Percentiles rank a stretch among this genome's conserved stretches.
phyloP scores from a whole-genome alignment of 495 filamentous ascomycete genomes.

The Hypoxylon lienhwacheense region DNA sequence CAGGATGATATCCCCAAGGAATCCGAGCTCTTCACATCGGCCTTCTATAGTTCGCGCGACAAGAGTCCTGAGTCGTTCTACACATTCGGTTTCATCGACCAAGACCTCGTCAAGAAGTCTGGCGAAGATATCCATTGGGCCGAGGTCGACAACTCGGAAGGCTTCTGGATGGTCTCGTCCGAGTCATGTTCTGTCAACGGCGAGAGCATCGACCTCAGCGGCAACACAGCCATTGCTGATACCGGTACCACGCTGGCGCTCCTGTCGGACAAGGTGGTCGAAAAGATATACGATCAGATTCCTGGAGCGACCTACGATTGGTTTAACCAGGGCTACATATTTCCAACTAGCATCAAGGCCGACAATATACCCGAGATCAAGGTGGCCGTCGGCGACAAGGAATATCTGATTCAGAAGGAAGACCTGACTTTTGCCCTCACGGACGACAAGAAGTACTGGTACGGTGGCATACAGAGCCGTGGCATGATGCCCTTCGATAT shows the following conservation, averaged over 20 bases:
- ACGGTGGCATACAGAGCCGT: slow-evolving; percentile 75
- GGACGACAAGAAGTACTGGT: slow-evolving; percentile 59
- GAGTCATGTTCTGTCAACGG: slow-evolving; percentile 63
- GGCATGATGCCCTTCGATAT: slow-evolving; percentile 71
- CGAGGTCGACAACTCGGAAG: slow-evolving; percentile 65
- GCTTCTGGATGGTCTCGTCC: slow-evolving; percentile 74
- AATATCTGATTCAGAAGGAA: slow-evolving; percentile 72
- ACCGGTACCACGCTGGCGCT: slow-evolving; percentile 77
- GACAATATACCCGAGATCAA: slow-evolving; percentile 66
- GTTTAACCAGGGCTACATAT: slow-evolving; percentile 67
- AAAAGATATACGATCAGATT: slow-evolving; percentile 71
- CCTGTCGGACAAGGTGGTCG: slow-evolving; percentile 64
- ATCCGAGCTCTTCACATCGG: slow-evolving; percentile 71
- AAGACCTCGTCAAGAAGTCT: slow-evolving; percentile 59
- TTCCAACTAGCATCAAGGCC: slow-evolving; percentile 58
- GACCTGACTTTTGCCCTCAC: slow-evolving; percentile 67
- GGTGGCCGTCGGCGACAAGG: slow-evolving; percentile 66
- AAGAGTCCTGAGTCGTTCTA: slow-evolving; percentile 66
- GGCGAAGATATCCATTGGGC: slow-evolving; percentile 64
- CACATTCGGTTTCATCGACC: slow-evolving; percentile 77
- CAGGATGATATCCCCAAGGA: slow-evolving; percentile 65
- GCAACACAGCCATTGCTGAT: slow-evolving; percentile 78
- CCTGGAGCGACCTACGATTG: slow-evolving; percentile 66
- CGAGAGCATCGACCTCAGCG: slow-evolving; percentile 55
- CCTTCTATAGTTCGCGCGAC: slow-evolving; percentile 67